phyloP scores from a whole-genome alignment of 805 yeast species.

The Yamadazyma nakazawae region DNA sequence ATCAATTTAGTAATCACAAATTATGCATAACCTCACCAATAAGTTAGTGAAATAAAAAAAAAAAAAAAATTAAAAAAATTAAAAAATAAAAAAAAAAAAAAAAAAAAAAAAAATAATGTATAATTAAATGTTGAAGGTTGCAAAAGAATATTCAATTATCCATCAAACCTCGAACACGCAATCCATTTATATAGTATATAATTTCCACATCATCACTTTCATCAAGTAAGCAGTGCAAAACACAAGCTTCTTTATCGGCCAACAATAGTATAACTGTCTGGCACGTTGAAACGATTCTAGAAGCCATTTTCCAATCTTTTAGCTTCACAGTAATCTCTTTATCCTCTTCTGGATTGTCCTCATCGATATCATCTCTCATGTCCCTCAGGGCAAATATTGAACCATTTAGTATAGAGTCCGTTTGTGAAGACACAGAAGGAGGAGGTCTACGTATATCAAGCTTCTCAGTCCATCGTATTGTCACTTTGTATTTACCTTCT shows the following conservation, averaged over 20 bases:
- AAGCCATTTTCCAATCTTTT: slow-evolving; percentile 67
- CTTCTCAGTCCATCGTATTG: slow-evolving; percentile 57
- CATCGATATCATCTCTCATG: slow-evolving; percentile 2
- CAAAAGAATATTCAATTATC: neutral
- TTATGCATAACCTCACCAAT: too few relatives aligned
- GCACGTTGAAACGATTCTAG: slow-evolving; percentile 58
- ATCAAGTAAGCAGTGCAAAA: slow-evolving; percentile 64
- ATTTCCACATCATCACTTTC: slow-evolving; percentile 63
- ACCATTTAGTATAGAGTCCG: slow-evolving; percentile 1
- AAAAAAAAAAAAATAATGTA: too few relatives aligned
- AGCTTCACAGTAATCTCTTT: slow-evolving; percentile 50
- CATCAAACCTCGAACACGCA: slow-evolving; percentile 12
- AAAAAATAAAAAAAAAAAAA: too few relatives aligned
- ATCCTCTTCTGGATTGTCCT: slow-evolving; percentile 22
- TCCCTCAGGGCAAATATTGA: slow-evolving; percentile 1
- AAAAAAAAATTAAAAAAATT: too few relatives aligned
- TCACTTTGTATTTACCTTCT: slow-evolving; percentile 50
- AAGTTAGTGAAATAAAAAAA: too few relatives aligned
- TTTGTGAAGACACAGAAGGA: neutral
- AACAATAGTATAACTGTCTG: slow-evolving; percentile 59
- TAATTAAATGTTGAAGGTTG: too few relatives aligned
- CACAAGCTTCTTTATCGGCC: slow-evolving; percentile 55
- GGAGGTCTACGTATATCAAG: slow-evolving; percentile 42
- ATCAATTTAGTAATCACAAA: too few relatives aligned
- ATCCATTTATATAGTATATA: slow-evolving; percentile 52